phyloP scores from a whole-genome alignment of 768 basidiomycete species.

The Boletus sensibilis region DNA sequence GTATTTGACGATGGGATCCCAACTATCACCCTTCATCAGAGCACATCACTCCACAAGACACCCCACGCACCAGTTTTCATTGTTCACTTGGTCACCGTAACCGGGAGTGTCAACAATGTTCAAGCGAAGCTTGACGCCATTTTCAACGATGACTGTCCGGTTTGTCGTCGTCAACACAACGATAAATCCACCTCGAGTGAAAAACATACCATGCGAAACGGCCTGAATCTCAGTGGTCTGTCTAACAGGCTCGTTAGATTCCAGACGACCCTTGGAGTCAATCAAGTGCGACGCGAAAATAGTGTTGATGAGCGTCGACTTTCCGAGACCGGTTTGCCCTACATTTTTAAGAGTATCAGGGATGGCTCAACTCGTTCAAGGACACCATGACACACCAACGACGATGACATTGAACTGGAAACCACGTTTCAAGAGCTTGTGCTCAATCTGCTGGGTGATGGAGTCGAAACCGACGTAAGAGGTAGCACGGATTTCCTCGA shows the following conservation, averaged over 20 bases:
- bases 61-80: slow-evolving; percentile 84
- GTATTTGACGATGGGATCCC: slow-evolving; percentile 99
- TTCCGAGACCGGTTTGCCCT: slow-evolving; percentile 98
- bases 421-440: slow-evolving; percentile 97
- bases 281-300: slow-evolving; percentile 98
- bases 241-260: slow-evolving; percentile 83
- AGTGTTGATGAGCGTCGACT: slow-evolving; percentile 98
- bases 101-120: slow-evolving; percentile 99
- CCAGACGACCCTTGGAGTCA: slow-evolving; percentile 93
- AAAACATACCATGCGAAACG: slow-evolving; percentile 80
- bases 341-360: neutral
- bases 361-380: neutral
- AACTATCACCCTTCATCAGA: slow-evolving; percentile 48
- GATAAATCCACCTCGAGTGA: neutral
- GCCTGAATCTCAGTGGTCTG: slow-evolving; percentile 98
- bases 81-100: slow-evolving; percentile 98
- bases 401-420: slow-evolving; percentile 99
- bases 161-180: slow-evolving; percentile 9
- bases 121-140: slow-evolving; percentile 88
- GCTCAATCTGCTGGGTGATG: slow-evolving; percentile 96
- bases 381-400: slow-evolving; percentile 62
- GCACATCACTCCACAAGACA: neutral
- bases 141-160: slow-evolving; percentile 84
- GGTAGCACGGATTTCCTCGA: slow-evolving; percentile 83
- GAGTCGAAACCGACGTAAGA: slow-evolving; percentile 98